These are phyloP conservation scores for Saturnispora dispora DNA, from an alignment of 805 yeast genomes.

Conservation along the genomic window DNA sequence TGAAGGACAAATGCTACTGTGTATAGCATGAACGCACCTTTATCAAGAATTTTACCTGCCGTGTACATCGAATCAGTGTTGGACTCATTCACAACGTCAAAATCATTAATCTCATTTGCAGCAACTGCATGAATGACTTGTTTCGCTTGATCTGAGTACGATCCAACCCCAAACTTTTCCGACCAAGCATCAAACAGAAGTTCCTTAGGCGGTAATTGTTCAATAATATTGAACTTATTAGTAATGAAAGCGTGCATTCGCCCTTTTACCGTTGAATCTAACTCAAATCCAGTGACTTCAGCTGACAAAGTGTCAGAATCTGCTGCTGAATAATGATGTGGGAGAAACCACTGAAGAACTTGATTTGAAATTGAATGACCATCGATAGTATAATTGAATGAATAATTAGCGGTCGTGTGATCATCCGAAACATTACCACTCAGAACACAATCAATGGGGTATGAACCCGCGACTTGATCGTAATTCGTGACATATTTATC, in stretches of 20 bases:
- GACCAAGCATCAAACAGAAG: conserved; percentile 53
- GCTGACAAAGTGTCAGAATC: conserved; percentile 16
- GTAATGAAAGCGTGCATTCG: conserved; percentile 39
- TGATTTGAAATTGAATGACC: conserved; percentile 21
- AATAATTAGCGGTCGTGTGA: conserved; percentile 31
- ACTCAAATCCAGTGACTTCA: conserved; percentile 19
- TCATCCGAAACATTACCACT: conserved; percentile 28
- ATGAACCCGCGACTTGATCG: conserved; percentile 64
- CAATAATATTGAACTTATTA: conserved; percentile 23
- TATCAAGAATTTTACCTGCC: conserved; percentile 80
- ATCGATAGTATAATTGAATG: conserved; percentile 30
- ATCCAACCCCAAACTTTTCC: conserved; percentile 31
- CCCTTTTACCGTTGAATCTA: conserved; percentile 51
- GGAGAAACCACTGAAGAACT: conserved; percentile 39
- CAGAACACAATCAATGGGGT: conserved; percentile 38
- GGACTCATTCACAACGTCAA: conserved; percentile 48
- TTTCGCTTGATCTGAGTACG: conserved; percentile 30
- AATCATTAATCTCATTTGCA: conserved; percentile 39
- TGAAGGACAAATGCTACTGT: conserved; percentile 58
- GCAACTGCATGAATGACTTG: conserved; percentile 39
- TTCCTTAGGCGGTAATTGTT: conserved; percentile 23
- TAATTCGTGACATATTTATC: conserved; percentile 32
- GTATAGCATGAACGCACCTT: conserved; percentile 79
- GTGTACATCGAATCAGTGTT: conserved; percentile 81
- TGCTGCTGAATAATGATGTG: conserved; percentile 41